Evolutionary conservation across 2,329 filamentous ascomycete genomes (phyloP).

Genomic region (Ophiostoma fasciatum): DNA sequence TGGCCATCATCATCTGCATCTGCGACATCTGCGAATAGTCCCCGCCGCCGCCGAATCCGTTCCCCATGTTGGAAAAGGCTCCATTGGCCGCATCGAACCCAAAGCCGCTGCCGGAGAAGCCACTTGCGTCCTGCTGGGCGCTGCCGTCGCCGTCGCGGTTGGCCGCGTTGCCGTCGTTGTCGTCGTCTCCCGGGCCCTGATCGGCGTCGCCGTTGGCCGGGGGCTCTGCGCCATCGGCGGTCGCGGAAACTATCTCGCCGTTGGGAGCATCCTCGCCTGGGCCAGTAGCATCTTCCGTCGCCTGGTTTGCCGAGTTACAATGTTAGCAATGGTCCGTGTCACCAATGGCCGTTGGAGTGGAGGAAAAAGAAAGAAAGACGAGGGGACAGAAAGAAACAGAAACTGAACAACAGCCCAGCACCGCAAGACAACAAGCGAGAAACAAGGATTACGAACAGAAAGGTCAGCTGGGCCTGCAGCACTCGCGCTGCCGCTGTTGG

Average conservation of each 20-base stretch:
- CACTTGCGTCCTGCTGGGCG: too few relatives aligned
- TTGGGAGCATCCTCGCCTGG: too few relatives aligned
- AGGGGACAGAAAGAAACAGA: too few relatives aligned
- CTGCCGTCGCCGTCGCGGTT: slow-evolving; percentile 16
- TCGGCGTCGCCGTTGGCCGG: slow-evolving; percentile 13
- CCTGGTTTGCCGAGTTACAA: too few relatives aligned
- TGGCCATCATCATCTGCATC: slow-evolving; percentile 69
- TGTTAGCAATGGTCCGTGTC: too few relatives aligned
- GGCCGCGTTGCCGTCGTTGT: slow-evolving; percentile 19
- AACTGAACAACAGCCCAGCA: too few relatives aligned
- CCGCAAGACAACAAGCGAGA: background rate
- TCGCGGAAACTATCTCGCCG: too few relatives aligned
- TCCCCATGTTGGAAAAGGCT: slow-evolving; percentile 37
- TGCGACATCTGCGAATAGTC: slow-evolving; percentile 62
- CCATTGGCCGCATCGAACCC: too few relatives aligned
- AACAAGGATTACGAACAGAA: slow-evolving; percentile 9
- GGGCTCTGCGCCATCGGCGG: slow-evolving; percentile 14
- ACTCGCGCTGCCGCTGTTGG: slow-evolving; percentile 2
- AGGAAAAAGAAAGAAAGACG: too few relatives aligned
- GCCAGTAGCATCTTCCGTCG: too few relatives aligned
- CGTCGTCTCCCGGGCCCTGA: slow-evolving; percentile 14
- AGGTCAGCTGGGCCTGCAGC: slow-evolving; percentile 7
- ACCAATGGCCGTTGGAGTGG: too few relatives aligned
- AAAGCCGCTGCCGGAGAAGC: too few relatives aligned
- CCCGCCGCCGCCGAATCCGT: slow-evolving; percentile 31